Evolutionary conservation across 257 asterid genomes (phyloP).

Genomic region (Ajuga chamaepitys): DNA sequence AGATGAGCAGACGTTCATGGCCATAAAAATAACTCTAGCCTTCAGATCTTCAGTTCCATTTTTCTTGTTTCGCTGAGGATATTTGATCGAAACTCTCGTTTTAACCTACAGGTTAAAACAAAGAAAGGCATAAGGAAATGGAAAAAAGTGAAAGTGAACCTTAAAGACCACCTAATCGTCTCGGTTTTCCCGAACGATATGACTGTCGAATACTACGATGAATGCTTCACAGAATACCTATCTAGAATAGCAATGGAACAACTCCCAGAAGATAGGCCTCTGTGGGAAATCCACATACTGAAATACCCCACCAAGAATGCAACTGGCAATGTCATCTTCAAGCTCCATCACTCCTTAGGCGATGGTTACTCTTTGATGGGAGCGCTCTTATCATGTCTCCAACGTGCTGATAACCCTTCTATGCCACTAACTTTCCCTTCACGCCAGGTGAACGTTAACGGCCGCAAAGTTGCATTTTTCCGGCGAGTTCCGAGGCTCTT

Average conservation of each 20-base stretch:
- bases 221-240: no score
- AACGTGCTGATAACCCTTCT: constrained; percentile 28
- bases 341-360: no score
- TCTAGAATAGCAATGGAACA: no score
- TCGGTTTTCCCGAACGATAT: constrained; percentile 18
- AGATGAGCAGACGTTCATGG: no score
- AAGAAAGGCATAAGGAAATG: constrained; percentile 25
- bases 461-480: neutral
- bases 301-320: no score
- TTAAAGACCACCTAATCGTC: constrained; percentile 17
- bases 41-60: no score
- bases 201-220: constrained; percentile 11
- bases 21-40: no score
- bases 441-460: neutral
- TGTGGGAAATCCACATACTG: no score
- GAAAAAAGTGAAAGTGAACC: constrained; percentile 32
- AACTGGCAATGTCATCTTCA: no score
- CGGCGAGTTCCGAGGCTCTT: constrained; percentile 11
- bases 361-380: no score
- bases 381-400: neutral
- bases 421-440: constrained; percentile 30
- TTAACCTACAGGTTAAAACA: constrained; percentile 8
- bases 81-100: neutral
- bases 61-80: no score
- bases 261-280: no score